A percentile compares a stretch with the other conserved stretches of the same genome.
Evolutionary conservation across 2,329 filamentous ascomycete species (phyloP).

Genomic region (Escovopsis sp.): DNA sequence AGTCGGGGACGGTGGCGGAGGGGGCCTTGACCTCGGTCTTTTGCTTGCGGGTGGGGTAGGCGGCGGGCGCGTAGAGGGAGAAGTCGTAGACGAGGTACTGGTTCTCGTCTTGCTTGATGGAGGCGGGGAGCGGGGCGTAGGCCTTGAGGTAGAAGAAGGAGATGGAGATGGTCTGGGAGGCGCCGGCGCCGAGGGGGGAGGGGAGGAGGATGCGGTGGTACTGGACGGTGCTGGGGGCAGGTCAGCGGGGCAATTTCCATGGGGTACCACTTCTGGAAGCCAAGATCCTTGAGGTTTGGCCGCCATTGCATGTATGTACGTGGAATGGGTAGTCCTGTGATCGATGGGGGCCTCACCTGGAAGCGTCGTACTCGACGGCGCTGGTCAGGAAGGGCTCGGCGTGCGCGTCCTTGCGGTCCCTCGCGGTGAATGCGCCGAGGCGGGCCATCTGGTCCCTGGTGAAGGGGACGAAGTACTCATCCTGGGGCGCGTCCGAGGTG

Average conservation of each 20-base stretch:
- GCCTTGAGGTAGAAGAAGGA: slow-evolving; percentile 67
- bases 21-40: slow-evolving; percentile 94
- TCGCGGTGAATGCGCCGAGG: slow-evolving; percentile 77
- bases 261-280: no score
- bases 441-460: slow-evolving; percentile 57
- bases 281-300: no score
- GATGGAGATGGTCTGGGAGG: slow-evolving; percentile 75
- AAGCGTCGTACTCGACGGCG: slow-evolving; percentile 45
- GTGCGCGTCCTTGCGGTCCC: slow-evolving; percentile 69
- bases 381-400: slow-evolving; percentile 54
- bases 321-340: no score
- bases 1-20: slow-evolving; percentile 65
- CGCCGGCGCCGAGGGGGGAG: slow-evolving; percentile 55
- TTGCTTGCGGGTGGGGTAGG: slow-evolving; percentile 78
- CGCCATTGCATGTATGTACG: no score
- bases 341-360: slow-evolving; percentile 29
- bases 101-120: slow-evolving; percentile 68
- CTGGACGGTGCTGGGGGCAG: slow-evolving; percentile 28
- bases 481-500: slow-evolving; percentile 59
- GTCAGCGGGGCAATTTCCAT: no score
- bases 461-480: slow-evolving; percentile 86
- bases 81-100: slow-evolving; percentile 81
- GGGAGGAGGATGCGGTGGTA: slow-evolving; percentile 78
- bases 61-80: slow-evolving; percentile 69
- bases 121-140: slow-evolving; percentile 64